Base-by-base conservation (phyloP, 2,329 filamentous ascomycete genomes). In the Pseudopithomyces chartarum region DNA sequence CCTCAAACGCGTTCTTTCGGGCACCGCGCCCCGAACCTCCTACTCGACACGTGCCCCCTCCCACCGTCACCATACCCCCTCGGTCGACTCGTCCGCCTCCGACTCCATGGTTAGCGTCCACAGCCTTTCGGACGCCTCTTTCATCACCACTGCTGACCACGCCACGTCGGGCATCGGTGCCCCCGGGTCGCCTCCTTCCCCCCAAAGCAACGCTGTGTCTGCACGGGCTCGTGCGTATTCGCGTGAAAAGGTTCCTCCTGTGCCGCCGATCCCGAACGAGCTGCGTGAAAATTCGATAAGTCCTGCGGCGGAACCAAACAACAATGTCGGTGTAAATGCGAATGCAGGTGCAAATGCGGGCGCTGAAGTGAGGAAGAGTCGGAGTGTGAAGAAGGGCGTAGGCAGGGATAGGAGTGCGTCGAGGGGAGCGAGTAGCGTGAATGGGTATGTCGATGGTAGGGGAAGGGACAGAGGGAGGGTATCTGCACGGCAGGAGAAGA, bases 61-160 rank as follows among this genome's bases (percentile, higher is more conserved):
- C 2, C 64, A 67, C 17, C 68, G 64, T n/a, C 60, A 64, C 38
- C 63, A 57, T 13, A 58, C 81, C 67, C 80, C 82, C 44, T 78
- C 78, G 6, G 84, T 82, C 55, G 78, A 78, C 10, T 84, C 78
- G 72, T 70, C 80, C 84, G 77, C 83, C 82, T 71, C 83, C 55
- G 89, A 91, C 52, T 90, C 87, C 72, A 84, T 91, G 80, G 83
- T 89, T 60, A 90, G 87, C 76, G 89, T 87, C 61, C 88, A 90
- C 55, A 84, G 84, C 43, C 81, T 85, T n/a, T 90, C 87, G 6
- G 88, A 91, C 67, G 76, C 86, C 19, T 89, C 85, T 38, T 73
- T 74, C 51, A 61, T 72, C 22, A 74, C 71, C 1, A 62, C 70
- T 3, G 65, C 72, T 20, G 66, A 64, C 6, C 63, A 67, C 8